Conservation (phyloP, 176 grass and related monocot species). For the Alloteropsis semialata region DNA sequence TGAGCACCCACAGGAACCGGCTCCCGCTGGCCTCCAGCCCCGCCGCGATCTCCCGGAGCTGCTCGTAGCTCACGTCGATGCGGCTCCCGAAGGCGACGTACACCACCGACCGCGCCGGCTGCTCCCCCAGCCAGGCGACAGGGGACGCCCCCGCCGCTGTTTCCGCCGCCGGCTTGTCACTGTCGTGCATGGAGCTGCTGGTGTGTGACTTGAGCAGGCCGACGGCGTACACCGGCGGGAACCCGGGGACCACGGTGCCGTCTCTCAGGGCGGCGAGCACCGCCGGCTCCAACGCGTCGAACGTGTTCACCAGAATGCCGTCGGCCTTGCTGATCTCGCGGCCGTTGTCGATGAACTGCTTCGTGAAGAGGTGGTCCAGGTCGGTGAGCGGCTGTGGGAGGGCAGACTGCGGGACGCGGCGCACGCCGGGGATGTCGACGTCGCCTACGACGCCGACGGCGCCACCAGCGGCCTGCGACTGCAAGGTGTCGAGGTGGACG, state of each 20-base stretch:
- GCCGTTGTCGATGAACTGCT: slow-evolving; percentile 50
- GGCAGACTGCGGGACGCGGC: neutral
- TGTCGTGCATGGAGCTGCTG: accelerated
- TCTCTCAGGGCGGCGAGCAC: slow-evolving; percentile 43
- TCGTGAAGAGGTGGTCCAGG: slow-evolving; percentile 48
- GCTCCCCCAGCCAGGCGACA: slow-evolving; percentile 11
- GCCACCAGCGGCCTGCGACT: accelerated
- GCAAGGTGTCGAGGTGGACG: neutral
- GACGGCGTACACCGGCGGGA: slow-evolving; percentile 41
- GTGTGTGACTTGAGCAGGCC: slow-evolving; percentile 26
- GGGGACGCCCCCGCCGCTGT: neutral
- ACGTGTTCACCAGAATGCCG: slow-evolving; percentile 53
- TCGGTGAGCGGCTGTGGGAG: slow-evolving; percentile 38
- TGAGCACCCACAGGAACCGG: slow-evolving; percentile 68
- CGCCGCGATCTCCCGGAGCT: slow-evolving; percentile 47
- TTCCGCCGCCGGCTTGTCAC: neutral
- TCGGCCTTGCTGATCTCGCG: slow-evolving; percentile 12
- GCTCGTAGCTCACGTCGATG: slow-evolving; percentile 25
- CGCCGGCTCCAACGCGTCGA: slow-evolving; percentile 47
- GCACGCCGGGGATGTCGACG: slow-evolving; percentile 41
- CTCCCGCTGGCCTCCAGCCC: slow-evolving; percentile 55
- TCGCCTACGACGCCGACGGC: slow-evolving; percentile 33
- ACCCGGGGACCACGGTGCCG: slow-evolving; percentile 26
- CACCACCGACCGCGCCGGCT: slow-evolving; percentile 56
- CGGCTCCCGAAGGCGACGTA: slow-evolving; percentile 73